phyloP scores from a whole-genome alignment of 2,329 filamentous ascomycete genomes.

The Fusarium sp. region DNA sequence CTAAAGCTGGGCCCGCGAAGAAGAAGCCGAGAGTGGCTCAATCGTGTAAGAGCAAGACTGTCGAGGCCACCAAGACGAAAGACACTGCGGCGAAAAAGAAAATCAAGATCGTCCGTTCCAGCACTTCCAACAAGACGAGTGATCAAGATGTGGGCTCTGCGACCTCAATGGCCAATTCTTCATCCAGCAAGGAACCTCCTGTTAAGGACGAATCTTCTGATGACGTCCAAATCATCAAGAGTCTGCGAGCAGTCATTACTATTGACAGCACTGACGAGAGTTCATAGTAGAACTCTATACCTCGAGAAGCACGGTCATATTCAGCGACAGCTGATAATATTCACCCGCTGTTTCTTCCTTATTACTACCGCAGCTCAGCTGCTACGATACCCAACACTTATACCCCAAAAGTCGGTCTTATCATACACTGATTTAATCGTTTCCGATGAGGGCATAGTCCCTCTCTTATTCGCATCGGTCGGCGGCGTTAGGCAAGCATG shows the following conservation, averaged over 20 bases:
- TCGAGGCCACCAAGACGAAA: slow-evolving; percentile 6
- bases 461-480: slow-evolving; percentile 32
- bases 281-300: slow-evolving; percentile 21
- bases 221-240: slow-evolving; percentile 17
- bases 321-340: slow-evolving; percentile 6
- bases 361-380: slow-evolving; percentile 32
- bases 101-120: slow-evolving; percentile 11
- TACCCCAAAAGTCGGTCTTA: slow-evolving; percentile 13
- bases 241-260: slow-evolving; percentile 18
- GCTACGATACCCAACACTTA: slow-evolving; percentile 39
- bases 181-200: background rate
- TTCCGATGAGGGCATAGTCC: slow-evolving; percentile 12
- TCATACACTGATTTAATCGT: slow-evolving; percentile 13
- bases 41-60: slow-evolving; percentile 11
- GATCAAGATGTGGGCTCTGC: background rate
- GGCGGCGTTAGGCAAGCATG: slow-evolving; percentile 35
- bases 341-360: slow-evolving; percentile 6
- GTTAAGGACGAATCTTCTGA: slow-evolving; percentile 15
- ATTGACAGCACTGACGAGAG: slow-evolving; percentile 41
- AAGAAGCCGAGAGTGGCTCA: slow-evolving; percentile 20
- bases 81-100: slow-evolving; percentile 6
- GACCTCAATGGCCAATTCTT: background rate
- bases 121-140: slow-evolving; percentile 1
- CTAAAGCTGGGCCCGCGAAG: slow-evolving; percentile 15
- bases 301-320: background rate